Evolutionary conservation across 768 basidiomycete genomes (phyloP).

Genomic region (Lactarius hatsudake): DNA sequence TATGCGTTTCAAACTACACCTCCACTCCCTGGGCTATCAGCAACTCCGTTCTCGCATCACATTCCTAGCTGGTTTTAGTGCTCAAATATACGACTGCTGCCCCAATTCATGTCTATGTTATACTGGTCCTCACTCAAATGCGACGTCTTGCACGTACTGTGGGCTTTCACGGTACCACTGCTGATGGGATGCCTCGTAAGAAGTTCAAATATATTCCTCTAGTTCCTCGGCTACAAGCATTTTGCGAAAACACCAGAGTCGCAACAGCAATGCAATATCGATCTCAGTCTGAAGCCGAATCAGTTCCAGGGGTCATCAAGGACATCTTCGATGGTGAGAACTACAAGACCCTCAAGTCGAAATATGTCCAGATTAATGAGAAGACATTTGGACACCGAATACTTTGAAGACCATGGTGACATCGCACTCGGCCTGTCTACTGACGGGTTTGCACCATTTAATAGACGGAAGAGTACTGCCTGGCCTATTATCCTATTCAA

Average conservation of each 20-base stretch:
- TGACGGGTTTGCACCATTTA: slow-evolving; percentile 45
- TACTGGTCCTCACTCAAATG: not conserved
- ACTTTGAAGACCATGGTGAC: slow-evolving; percentile 41
- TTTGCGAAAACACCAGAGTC: not conserved
- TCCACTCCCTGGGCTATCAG: not conserved
- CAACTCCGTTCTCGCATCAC: not conserved
- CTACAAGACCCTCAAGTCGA: not conserved
- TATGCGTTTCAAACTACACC: not conserved
- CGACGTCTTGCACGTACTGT: not conserved
- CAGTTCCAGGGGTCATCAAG: not conserved
- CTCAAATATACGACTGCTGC: not conserved
- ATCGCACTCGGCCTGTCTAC: slow-evolving; percentile 43
- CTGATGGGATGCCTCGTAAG: not conserved
- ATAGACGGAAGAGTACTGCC: slow-evolving; percentile 33
- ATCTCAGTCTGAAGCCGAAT: not conserved
- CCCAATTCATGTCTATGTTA: not conserved
- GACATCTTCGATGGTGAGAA: not conserved
- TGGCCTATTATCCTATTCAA: slow-evolving; percentile 45
- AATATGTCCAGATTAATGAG: not conserved
- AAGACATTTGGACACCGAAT: slow-evolving; percentile 25
- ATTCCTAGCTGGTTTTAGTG: not conserved
- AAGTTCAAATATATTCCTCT: not conserved
- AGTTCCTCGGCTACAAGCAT: not conserved
- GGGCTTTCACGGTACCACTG: not conserved
- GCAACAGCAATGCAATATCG: not conserved